Percentiles rank a stretch among this genome's conserved stretches.
These are phyloP conservation scores for Zygoascus hellenicus DNA, from an alignment of 1,139 yeast species.

Conservation along the genomic window DNA sequence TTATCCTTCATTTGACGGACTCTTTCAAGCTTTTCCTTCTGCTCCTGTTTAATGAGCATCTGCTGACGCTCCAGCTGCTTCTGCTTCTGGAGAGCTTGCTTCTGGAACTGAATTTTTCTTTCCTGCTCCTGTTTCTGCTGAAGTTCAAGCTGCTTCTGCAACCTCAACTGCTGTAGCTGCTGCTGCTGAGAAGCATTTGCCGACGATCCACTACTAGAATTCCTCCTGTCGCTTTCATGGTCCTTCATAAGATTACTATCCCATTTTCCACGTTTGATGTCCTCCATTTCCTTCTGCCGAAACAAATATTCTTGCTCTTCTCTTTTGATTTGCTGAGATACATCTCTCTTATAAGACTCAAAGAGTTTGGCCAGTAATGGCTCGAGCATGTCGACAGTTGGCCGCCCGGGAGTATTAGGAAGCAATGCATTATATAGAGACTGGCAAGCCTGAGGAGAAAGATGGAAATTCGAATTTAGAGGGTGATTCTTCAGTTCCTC, in stretches of 20 bases:
- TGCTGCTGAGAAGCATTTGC: slow-evolving; percentile 10
- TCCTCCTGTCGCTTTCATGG: slow-evolving; percentile 1
- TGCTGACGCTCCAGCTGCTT: slow-evolving; percentile 20
- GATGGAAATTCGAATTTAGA: slow-evolving; percentile 24
- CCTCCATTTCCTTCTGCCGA: slow-evolving; percentile 31
- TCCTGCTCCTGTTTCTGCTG: slow-evolving; percentile 25
- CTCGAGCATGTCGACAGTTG: slow-evolving; percentile 26
- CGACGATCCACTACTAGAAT: slow-evolving; percentile 2
- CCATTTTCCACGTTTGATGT: slow-evolving; percentile 27
- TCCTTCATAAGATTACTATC: slow-evolving; percentile 18
- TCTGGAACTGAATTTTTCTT: slow-evolving; percentile 20
- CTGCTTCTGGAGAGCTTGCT: slow-evolving; percentile 20
- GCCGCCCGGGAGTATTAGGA: slow-evolving; percentile 23
- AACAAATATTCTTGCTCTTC: slow-evolving; percentile 32
- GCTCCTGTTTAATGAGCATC: slow-evolving; percentile 17
- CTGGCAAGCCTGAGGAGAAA: slow-evolving; percentile 28
- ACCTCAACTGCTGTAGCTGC: slow-evolving; percentile 15
- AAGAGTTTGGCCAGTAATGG: slow-evolving; percentile 28
- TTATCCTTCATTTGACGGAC: slow-evolving; percentile 11
- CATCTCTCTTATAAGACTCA: slow-evolving; percentile 29
- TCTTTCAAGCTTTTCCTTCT: slow-evolving; percentile 15
- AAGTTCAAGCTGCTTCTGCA: slow-evolving; percentile 23
- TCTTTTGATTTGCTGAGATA: slow-evolving; percentile 27
- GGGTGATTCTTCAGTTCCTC: slow-evolving; percentile 27
- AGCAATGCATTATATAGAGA: slow-evolving; percentile 25